These are phyloP conservation scores for Lactarius sp. DNA, from an alignment of 768 basidiomycete genomes.

Conservation along the genomic window DNA sequence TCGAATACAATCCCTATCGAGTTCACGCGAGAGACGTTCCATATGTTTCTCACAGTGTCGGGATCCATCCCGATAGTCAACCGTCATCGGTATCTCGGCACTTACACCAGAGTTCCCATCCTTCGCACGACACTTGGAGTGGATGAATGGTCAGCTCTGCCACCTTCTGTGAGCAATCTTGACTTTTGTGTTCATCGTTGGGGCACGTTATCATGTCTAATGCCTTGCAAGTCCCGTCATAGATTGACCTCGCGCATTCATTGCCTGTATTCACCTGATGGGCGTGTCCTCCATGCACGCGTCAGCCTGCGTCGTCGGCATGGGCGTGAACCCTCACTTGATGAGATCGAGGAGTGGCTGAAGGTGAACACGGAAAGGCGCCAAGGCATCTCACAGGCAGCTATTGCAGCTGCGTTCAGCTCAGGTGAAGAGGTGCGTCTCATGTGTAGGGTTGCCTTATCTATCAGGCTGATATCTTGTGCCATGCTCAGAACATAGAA, in stretches of 20 bases:
- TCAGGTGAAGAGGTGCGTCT: conserved; percentile 8
- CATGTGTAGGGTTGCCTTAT: neutral
- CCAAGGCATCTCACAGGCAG: neutral
- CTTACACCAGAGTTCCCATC: neutral
- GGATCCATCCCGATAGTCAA: no score
- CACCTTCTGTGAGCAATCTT: neutral
- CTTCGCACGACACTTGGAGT: neutral
- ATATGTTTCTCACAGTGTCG: neutral
- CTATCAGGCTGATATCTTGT: neutral
- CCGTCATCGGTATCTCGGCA: neutral
- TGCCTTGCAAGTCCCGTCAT: neutral
- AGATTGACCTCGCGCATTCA: neutral
- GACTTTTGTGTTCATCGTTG: neutral
- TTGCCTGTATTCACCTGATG: rapidly evolving
- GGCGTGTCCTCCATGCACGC: neutral
- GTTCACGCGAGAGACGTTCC: neutral
- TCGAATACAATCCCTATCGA: neutral
- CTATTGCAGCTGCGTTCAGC: neutral
- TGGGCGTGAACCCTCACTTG: neutral
- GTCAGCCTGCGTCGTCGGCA: neutral
- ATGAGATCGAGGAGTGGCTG: neutral
- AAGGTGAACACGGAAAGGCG: neutral
- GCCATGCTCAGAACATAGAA: neutral
- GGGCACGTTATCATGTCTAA: neutral
- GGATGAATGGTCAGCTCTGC: conserved; percentile 1